Conservation (phyloP, 257 asterid species). For the Penstemon eatonii region DNA sequence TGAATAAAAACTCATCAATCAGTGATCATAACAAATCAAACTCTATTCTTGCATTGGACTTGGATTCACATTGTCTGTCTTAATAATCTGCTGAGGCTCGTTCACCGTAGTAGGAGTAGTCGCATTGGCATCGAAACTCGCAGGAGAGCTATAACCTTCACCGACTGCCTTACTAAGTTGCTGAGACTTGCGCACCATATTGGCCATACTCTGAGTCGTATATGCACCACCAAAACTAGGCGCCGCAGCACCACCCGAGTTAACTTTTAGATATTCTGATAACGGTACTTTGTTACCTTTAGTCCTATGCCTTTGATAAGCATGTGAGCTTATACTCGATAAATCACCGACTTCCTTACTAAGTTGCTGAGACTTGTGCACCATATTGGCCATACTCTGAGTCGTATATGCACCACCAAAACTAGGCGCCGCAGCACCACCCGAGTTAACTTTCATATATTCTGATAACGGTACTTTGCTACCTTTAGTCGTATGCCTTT, state of each 20-base stretch:
- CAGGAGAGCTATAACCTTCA: neutral
- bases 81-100: conserved; percentile 26
- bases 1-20: neutral
- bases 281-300: conserved; percentile 13
- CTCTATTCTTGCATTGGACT: neutral
- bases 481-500: conserved; percentile 29
- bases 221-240: conserved; percentile 27
- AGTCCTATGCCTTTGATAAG: conserved; percentile 26
- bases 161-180: conserved; percentile 13
- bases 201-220: conserved; percentile 24
- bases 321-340: conserved; percentile 20
- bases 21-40: neutral
- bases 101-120: conserved; percentile 15
- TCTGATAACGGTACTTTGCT: neutral
- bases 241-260: neutral
- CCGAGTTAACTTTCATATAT: too few species aligned
- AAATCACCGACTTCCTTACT: conserved; percentile 4
- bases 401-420: conserved; percentile 27
- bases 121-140: too few species aligned
- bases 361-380: conserved; percentile 27
- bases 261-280: neutral
- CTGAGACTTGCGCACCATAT: conserved; percentile 31
- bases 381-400: conserved; percentile 28
- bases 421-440: conserved; percentile 1
- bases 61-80: neutral